Evolutionary conservation across 805 yeast genomes (phyloP), one percentile per base, ranked within the genome.

Genomic region (Huiozyma naganishii): DNA sequence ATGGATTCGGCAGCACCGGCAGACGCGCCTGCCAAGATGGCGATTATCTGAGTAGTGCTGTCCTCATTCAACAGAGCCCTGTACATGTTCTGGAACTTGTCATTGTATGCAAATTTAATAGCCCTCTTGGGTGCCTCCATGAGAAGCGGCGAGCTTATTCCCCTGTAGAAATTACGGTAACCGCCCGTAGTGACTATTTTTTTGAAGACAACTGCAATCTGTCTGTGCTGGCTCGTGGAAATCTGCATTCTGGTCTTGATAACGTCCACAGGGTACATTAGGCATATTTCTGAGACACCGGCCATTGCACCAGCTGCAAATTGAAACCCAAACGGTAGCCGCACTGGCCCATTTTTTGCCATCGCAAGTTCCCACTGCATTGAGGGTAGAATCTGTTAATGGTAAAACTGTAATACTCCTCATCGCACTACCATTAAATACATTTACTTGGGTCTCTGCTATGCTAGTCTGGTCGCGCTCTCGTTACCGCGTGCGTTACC

Each of bases 121-220:
- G 97, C 97, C 72, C 98, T 80, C 73, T 92, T 92, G 52, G 97
- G 97, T 9, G 97, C 97, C 67, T 90, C 97, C 97, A 90, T 90
- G 57, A 90, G 71, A 53, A 90, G 84, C 32, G 98, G 97, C 29
- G 97, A 95, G 30, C 83, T 69, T 57, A 90, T 90, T 48, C 98
- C 98, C 61, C 88, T 79, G 68, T 92, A 90, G 45, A 90, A 73
- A 50, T 92, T 73, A 7, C 82, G 65, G 39, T 79, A 72, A 39
- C 97, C 97, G 65, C 90, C 97, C 52, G 77, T 79, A 55, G 74
- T 77, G 53, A 90, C 74, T 54, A 90, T 89, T 66, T 88, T 86
- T 49, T 72, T 66, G 53, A 90, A 85, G 23, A 17, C 23, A 59
- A 83, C 88, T 46, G 86, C 52, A 61, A 90, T 29, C 11, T 40